A percentile compares a stretch with the other conserved stretches of the same genome.
These are phyloP conservation scores for Cladophialophora bantiana DNA, from an alignment of 2,329 filamentous ascomycete species.

Conservation along the genomic window DNA sequence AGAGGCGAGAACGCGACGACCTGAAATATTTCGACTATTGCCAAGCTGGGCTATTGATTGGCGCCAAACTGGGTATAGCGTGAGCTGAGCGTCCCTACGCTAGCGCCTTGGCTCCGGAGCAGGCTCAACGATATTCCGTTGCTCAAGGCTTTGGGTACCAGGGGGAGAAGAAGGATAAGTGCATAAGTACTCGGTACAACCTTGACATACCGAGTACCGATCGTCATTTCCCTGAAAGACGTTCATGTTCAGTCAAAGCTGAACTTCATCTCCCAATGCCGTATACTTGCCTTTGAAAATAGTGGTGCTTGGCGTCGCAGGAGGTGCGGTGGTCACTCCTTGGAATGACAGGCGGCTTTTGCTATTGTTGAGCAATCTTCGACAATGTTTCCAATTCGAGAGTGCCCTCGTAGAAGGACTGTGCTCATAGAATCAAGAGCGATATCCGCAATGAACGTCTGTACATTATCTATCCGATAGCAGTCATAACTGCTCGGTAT, in stretches of 20 bases:
- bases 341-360: not conserved
- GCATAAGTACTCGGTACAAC: too few relatives aligned
- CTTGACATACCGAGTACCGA: too few relatives aligned
- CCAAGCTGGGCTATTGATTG: too few relatives aligned
- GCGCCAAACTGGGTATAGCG: too few relatives aligned
- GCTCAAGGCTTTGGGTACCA: too few relatives aligned
- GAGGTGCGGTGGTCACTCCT: not conserved
- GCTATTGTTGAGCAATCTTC: not conserved
- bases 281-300: not conserved
- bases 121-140: too few relatives aligned
- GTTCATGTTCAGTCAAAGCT: not conserved
- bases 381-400: not conserved
- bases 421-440: not conserved
- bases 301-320: not conserved
- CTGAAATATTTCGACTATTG: too few relatives aligned
- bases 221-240: too few relatives aligned
- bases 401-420: not conserved
- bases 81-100: too few relatives aligned
- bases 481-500: conserved; percentile 2
- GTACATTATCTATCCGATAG: not conserved
- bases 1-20: not conserved
- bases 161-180: too few relatives aligned
- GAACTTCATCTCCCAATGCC: not conserved
- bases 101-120: too few relatives aligned
- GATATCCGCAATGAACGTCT: not conserved